A percentile compares a stretch with the other conserved stretches of the same genome.
phyloP scores from a whole-genome alignment of 2,329 filamentous ascomycete genomes.

The Fusarium aywerte region DNA sequence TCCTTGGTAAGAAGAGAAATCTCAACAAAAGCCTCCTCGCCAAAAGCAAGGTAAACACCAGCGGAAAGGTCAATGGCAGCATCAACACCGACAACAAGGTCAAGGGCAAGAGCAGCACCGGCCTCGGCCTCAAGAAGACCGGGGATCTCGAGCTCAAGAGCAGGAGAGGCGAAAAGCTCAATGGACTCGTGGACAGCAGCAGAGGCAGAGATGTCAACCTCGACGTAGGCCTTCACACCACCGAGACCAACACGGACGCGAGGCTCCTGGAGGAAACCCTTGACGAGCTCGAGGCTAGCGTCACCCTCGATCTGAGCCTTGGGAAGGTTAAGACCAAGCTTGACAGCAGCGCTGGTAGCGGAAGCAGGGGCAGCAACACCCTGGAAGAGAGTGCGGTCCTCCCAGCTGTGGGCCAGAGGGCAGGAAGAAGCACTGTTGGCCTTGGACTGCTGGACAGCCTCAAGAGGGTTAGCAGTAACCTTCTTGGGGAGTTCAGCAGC shows the following conservation, averaged over 20 bases:
- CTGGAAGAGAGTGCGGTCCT: slow-evolving; percentile 29
- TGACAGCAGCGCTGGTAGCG: slow-evolving; percentile 34
- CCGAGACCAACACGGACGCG: slow-evolving; percentile 59
- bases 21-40: slow-evolving; percentile 56
- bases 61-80: slow-evolving; percentile 62
- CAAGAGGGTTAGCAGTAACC: neutral
- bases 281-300: slow-evolving; percentile 57
- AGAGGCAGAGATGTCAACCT: slow-evolving; percentile 58
- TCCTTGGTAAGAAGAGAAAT: slow-evolving; percentile 56
- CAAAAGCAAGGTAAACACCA: slow-evolving; percentile 59
- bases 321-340: slow-evolving; percentile 41
- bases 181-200: slow-evolving; percentile 61
- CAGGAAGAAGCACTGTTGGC: slow-evolving; percentile 3
- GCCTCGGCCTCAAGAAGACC: slow-evolving; percentile 52
- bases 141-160: slow-evolving; percentile 53
- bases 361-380: slow-evolving; percentile 36
- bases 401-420: slow-evolving; percentile 31
- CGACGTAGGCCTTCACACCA: slow-evolving; percentile 62
- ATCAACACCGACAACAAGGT: slow-evolving; percentile 62
- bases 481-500: neutral
- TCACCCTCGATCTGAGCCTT: slow-evolving; percentile 59
- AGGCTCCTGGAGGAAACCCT: slow-evolving; percentile 55
- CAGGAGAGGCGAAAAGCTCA: slow-evolving; percentile 59
- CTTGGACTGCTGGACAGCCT: slow-evolving; percentile 1
- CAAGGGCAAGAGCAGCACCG: slow-evolving; percentile 61